phyloP scores from a whole-genome alignment of 441 rosid species.

The Codiaeum variegatum region DNA sequence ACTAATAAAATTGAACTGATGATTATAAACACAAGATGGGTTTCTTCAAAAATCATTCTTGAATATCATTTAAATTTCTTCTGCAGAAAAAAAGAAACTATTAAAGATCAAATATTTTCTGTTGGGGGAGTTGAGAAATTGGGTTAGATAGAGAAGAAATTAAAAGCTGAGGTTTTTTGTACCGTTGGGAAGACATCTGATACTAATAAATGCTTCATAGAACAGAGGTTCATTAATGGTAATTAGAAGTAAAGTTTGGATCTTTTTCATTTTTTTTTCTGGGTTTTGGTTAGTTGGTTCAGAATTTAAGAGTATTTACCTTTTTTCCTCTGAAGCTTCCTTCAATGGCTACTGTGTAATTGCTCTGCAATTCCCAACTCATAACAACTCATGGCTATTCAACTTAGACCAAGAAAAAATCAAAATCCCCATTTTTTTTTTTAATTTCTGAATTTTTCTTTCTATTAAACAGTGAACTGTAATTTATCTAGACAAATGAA shows the following conservation, averaged over 20 bases:
- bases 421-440: neutral
- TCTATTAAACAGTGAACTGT: constrained; percentile 4
- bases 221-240: constrained; percentile 29
- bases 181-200: constrained; percentile 44
- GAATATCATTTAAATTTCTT: constrained; percentile 6
- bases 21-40: constrained; percentile 14
- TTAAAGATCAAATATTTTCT: constrained; percentile 13
- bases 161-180: constrained; percentile 14
- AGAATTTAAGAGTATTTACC: constrained; percentile 15
- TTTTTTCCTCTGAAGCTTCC: neutral
- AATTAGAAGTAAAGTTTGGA: neutral
- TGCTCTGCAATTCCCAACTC: constrained; percentile 4
- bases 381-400: neutral
- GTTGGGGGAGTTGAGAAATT: neutral
- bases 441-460: neutral
- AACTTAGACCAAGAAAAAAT: neutral
- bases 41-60: constrained; percentile 27
- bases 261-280: neutral
- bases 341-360: constrained; percentile 3
- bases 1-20: constrained; percentile 6
- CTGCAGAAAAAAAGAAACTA: constrained; percentile 13
- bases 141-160: neutral
- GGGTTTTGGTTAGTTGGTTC: constrained; percentile 3
- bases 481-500: too few species aligned
- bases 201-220: constrained; percentile 38